phyloP scores from a whole-genome alignment of 2,329 filamentous ascomycete genomes.

The Colletotrichum sp. region DNA sequence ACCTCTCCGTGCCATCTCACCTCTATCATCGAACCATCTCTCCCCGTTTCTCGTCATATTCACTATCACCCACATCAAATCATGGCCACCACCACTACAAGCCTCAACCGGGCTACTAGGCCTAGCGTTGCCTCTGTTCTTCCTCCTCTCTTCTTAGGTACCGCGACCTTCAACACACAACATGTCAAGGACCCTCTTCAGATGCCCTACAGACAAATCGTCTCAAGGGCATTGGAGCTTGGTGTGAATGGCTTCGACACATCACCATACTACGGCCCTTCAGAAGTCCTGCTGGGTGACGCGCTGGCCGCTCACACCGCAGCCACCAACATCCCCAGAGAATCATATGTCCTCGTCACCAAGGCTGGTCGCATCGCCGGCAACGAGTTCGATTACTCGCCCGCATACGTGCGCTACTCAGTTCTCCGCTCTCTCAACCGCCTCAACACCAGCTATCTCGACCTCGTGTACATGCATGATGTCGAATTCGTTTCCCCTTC shows the following conservation, averaged over 20 bases:
- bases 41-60: not conserved
- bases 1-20: not conserved
- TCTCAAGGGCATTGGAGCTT: constrained; percentile 12
- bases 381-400: constrained; percentile 18
- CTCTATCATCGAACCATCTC: not conserved
- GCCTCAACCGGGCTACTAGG: not conserved
- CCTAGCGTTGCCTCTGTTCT: constrained; percentile 49
- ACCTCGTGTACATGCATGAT: constrained; percentile 83
- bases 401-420: constrained; percentile 51
- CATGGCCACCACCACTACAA: constrained; percentile 4
- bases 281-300: constrained; percentile 18
- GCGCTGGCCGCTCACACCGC: constrained; percentile 58
- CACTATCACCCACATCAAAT: not conserved
- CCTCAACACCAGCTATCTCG: constrained; percentile 70
- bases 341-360: constrained; percentile 32
- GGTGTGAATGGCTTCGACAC: constrained; percentile 18
- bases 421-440: constrained; percentile 68
- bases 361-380: constrained; percentile 16
- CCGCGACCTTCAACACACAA: constrained; percentile 89
- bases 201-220: constrained; percentile 18
- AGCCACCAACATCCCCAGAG: constrained; percentile 46
- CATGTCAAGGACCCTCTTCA: constrained; percentile 57
- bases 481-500: constrained; percentile 74
- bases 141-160: constrained; percentile 83
- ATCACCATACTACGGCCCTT: constrained; percentile 20